These are phyloP conservation scores for Candida yuanshanica DNA, from an alignment of 805 yeast species.

Conservation along the genomic window DNA sequence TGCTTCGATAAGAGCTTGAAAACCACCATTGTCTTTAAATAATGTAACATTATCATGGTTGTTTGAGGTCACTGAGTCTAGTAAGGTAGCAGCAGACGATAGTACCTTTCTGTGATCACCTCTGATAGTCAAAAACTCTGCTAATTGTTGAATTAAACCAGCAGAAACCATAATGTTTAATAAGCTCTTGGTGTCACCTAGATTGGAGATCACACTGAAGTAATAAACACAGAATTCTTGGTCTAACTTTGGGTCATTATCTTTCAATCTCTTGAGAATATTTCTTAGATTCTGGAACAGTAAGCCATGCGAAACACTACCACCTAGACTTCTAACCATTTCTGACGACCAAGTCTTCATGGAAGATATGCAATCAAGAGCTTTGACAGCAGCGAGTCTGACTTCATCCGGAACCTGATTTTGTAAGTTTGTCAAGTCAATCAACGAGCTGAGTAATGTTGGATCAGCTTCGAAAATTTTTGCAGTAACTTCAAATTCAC, in stretches of 20 bases:
- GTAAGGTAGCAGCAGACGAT: slow-evolving; percentile 56
- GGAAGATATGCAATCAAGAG: slow-evolving; percentile 63
- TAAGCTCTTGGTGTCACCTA: slow-evolving; percentile 51
- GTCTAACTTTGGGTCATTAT: slow-evolving; percentile 34
- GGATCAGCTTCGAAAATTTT: slow-evolving; percentile 70
- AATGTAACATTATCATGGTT: slow-evolving; percentile 47
- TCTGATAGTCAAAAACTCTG: slow-evolving; percentile 52
- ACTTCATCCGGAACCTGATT: slow-evolving; percentile 46
- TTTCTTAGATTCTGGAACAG: slow-evolving; percentile 66
- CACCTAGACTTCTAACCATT: slow-evolving; percentile 70
- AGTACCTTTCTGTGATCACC: slow-evolving; percentile 49
- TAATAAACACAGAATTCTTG: slow-evolving; percentile 44
- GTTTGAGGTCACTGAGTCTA: slow-evolving; percentile 32
- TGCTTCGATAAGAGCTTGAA: slow-evolving; percentile 51
- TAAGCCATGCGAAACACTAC: slow-evolving; percentile 81
- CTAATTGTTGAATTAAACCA: slow-evolving; percentile 63
- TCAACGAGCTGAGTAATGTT: slow-evolving; percentile 58
- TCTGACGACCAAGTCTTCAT: slow-evolving; percentile 72
- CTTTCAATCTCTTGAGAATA: slow-evolving; percentile 46
- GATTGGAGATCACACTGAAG: slow-evolving; percentile 57
- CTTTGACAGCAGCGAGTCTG: slow-evolving; percentile 54
- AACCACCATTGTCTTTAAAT: slow-evolving; percentile 65
- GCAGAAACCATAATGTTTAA: slow-evolving; percentile 61
- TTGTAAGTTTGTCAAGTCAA: slow-evolving; percentile 70
- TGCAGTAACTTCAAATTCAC: slow-evolving; percentile 55